These are phyloP conservation scores for Colletotrichum lupini DNA, from an alignment of 2,329 filamentous ascomycete genomes.

Conservation along the genomic window DNA sequence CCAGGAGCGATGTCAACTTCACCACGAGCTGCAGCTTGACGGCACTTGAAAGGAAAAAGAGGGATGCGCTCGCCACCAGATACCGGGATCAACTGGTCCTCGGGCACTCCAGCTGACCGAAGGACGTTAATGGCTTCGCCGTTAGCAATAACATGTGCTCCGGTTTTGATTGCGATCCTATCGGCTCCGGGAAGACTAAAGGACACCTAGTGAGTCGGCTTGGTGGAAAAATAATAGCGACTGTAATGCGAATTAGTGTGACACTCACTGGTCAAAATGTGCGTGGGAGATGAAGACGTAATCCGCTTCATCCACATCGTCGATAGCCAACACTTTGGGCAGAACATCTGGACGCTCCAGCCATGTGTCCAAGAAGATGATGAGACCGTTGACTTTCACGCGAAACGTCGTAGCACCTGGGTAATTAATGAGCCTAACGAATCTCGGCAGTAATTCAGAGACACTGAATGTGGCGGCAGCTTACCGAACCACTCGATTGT, in stretches of 20 bases:
- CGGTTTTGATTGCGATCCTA: conserved; percentile 38
- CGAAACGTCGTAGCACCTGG: conserved; percentile 9
- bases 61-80: conserved; percentile 39
- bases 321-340: conserved; percentile 20
- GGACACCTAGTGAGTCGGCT: neutral
- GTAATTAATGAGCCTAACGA: neutral
- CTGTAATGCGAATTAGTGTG: neutral
- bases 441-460: too few species aligned
- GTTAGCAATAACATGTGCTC: conserved; percentile 40
- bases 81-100: conserved; percentile 38
- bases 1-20: neutral
- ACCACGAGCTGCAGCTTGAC: neutral
- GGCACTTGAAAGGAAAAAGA: conserved; percentile 37
- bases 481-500: neutral
- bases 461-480: neutral
- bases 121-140: conserved; percentile 39
- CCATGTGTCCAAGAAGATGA: conserved; percentile 15
- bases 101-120: conserved; percentile 39
- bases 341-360: conserved; percentile 4
- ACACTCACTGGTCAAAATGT: conserved; percentile 40
- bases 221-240: neutral
- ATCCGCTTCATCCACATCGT: conserved; percentile 38
- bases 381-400: neutral
- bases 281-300: conserved; percentile 42
- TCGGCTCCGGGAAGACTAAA: conserved; percentile 40